Evolutionary conservation across 1,284 basidiomycete genomes (phyloP).

Genomic region (Puccinia triticina): DNA sequence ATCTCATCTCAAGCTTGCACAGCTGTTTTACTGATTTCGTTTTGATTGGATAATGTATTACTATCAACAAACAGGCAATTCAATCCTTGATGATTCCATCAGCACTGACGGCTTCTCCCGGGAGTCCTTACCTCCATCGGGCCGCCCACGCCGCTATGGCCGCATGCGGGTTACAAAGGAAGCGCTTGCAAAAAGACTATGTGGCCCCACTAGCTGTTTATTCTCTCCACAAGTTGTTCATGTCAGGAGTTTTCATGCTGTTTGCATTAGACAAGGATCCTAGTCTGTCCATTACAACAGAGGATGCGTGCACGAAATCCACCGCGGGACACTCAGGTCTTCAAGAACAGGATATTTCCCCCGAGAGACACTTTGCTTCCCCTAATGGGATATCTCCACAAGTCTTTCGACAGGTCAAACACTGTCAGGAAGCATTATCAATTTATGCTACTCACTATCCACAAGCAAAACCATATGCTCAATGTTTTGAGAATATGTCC

Average conservation of each 20-base stretch:
- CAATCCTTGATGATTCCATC: constrained; percentile 40
- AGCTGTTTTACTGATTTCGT: neutral
- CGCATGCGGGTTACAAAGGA: constrained; percentile 38
- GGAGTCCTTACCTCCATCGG: constrained; percentile 29
- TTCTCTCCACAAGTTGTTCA: constrained; percentile 44
- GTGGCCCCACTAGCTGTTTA: constrained; percentile 39
- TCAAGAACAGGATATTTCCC: neutral
- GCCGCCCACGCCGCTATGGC: constrained; percentile 39
- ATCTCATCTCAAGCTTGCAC: neutral
- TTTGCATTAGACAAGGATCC: constrained; percentile 44
- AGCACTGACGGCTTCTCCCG: constrained; percentile 29
- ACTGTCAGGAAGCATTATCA: constrained; percentile 34
- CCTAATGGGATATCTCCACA: neutral
- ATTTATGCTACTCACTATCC: constrained; percentile 48
- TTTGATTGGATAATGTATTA: neutral
- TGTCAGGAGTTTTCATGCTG: constrained; percentile 41
- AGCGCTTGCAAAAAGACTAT: constrained; percentile 18
- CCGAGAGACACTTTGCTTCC: neutral
- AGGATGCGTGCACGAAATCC: neutral
- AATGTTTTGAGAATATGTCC: constrained; percentile 38
- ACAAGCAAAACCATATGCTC: constrained; percentile 28
- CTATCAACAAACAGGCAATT: constrained; percentile 30
- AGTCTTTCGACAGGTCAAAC: constrained; percentile 3
- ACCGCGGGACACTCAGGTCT: no score
- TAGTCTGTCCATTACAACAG: neutral